phyloP scores from a whole-genome alignment of 257 asterid species.

The Solanum rostratum region DNA sequence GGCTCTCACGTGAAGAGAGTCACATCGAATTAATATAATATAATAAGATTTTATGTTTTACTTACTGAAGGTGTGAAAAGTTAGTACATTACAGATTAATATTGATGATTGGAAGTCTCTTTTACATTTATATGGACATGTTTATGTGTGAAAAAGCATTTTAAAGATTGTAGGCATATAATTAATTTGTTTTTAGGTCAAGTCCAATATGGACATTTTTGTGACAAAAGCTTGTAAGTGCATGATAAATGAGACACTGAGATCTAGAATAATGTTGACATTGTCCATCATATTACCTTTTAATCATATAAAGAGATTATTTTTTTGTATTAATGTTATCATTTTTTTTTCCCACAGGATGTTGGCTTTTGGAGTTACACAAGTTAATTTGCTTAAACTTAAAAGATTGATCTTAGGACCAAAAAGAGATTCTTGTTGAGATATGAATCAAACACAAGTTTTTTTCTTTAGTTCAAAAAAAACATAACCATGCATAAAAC shows the following conservation, averaged over 20 bases:
- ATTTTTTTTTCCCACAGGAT: constrained; percentile 15
- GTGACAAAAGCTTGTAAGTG: constrained; percentile 8
- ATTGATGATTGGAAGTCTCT: not conserved
- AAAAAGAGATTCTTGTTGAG: constrained; percentile 1
- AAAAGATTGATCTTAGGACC: not conserved
- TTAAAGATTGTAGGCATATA: not conserved
- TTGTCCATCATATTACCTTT: constrained; percentile 19
- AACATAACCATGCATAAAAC: not conserved
- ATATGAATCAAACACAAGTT: not conserved
- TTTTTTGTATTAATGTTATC: constrained; percentile 4
- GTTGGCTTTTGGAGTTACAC: constrained; percentile 32
- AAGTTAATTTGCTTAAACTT: constrained; percentile 18
- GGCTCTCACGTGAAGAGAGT: not conserved
- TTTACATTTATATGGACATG: not conserved
- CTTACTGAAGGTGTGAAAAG: not conserved
- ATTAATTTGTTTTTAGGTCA: not conserved
- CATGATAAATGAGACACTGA: constrained; percentile 43
- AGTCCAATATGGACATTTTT: constrained; percentile 8
- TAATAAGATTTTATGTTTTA: not conserved
- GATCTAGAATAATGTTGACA: constrained; percentile 57
- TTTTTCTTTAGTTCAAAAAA: not conserved
- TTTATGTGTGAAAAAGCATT: not conserved
- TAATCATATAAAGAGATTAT: constrained; percentile 18
- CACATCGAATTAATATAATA: not conserved
- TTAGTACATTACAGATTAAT: not conserved